Conservation (phyloP, 164 flowering plant species). For the Tinospora cordifolia region DNA sequence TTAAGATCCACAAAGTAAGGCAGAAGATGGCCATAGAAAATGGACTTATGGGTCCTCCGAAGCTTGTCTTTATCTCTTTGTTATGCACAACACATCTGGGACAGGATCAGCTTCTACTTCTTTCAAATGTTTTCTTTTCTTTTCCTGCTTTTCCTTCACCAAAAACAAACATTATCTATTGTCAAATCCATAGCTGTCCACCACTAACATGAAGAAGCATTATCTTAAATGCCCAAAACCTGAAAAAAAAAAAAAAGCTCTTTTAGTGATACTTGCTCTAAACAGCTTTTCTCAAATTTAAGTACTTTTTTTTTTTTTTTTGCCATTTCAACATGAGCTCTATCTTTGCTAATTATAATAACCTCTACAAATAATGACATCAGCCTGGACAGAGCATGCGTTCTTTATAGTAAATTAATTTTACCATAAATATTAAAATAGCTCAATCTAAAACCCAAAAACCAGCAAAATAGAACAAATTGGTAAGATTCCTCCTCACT, state of each 20-base stretch:
- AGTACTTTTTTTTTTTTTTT: too few species aligned
- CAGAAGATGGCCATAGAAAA: not conserved
- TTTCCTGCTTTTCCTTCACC: not conserved
- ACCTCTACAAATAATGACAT: too few species aligned
- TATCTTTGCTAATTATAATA: too few species aligned
- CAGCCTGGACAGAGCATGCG: too few species aligned
- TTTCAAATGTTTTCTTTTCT: too few species aligned
- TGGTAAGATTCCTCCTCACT: too few species aligned
- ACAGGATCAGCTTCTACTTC: not conserved
- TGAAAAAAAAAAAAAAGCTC: not conserved
- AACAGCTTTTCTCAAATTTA: too few species aligned
- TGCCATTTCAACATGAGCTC: too few species aligned
- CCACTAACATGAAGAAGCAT: not conserved
- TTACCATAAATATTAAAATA: not conserved
- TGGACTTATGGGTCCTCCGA: not conserved
- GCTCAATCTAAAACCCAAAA: not conserved
- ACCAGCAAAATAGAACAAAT: not conserved
- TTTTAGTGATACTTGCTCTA: too few species aligned
- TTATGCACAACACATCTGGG: not conserved
- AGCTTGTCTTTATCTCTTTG: not conserved
- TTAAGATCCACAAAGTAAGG: constrained; percentile 2
- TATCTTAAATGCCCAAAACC: not conserved
- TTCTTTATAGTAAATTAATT: too few species aligned
- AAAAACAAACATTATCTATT: not conserved
- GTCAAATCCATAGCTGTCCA: not conserved